Conservation (phyloP, 2,329 filamentous ascomycete genomes). For the Trichoderma arundinaceum region DNA sequence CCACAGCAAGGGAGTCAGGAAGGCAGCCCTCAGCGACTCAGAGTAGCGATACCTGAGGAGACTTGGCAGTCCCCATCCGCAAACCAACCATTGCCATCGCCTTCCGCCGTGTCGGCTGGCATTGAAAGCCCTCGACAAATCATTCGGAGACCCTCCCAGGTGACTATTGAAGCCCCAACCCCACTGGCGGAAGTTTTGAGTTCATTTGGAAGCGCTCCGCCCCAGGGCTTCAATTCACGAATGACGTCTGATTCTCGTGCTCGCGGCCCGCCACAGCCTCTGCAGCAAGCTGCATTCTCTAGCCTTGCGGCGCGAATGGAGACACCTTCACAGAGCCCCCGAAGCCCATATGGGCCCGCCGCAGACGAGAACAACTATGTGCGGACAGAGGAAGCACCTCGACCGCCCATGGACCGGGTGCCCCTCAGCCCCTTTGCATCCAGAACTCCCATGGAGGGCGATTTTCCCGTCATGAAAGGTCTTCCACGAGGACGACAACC, state of each 20-base stretch:
- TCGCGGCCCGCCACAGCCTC: conserved; percentile 36
- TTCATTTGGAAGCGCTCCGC: conserved; percentile 36
- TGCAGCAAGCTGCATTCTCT: conserved; percentile 36
- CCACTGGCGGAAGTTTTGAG: not conserved
- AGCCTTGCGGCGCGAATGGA: conserved; percentile 33
- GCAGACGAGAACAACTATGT: conserved; percentile 30
- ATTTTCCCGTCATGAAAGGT: conserved; percentile 45
- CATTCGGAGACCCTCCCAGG: conserved; percentile 19
- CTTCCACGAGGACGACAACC: conserved; percentile 46
- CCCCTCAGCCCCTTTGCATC: conserved; percentile 40
- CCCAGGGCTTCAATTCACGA: conserved; percentile 40
- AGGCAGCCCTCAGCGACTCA: conserved; percentile 14
- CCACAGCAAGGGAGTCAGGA: not conserved
- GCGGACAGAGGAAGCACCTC: conserved; percentile 27
- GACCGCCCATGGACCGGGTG: conserved; percentile 29
- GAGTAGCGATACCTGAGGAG: conserved; percentile 8
- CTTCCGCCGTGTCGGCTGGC: conserved; percentile 17
- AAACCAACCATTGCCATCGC: conserved; percentile 13
- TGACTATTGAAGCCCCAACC: not conserved
- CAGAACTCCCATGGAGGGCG: conserved; percentile 41
- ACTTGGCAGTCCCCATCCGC: not conserved
- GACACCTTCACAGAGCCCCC: conserved; percentile 29
- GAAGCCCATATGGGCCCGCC: conserved; percentile 38
- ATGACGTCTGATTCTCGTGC: conserved; percentile 36
- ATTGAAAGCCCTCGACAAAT: conserved; percentile 24